Evolutionary conservation across 1,139 yeast genomes (phyloP).

Genomic region (Blastobotrys ciferrii): DNA sequence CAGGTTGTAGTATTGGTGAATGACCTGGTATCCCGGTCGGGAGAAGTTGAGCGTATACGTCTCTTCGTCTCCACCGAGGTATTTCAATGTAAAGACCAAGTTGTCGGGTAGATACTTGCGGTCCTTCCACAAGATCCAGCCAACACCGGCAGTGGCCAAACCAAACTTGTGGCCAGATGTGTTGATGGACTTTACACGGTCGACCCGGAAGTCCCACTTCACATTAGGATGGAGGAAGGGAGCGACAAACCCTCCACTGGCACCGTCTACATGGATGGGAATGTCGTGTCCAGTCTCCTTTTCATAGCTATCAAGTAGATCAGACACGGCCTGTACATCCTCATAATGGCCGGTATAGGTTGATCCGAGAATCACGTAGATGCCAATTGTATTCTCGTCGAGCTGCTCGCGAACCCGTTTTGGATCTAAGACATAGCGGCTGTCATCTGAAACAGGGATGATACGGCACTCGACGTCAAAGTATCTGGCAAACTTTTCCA

Average conservation of each 20-base stretch:
- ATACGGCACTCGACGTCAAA: slow-evolving; percentile 87
- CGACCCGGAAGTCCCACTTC: slow-evolving; percentile 78
- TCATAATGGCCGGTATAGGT: slow-evolving; percentile 94
- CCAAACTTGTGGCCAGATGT: slow-evolving; percentile 97
- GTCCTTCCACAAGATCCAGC: slow-evolving; percentile 88
- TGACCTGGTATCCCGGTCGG: slow-evolving; percentile 88
- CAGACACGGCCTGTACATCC: slow-evolving; percentile 59
- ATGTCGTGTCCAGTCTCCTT: slow-evolving; percentile 63
- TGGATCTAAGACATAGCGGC: slow-evolving; percentile 65
- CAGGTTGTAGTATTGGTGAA: slow-evolving; percentile 83
- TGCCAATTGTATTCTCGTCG: slow-evolving; percentile 92
- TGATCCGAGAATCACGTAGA: slow-evolving; percentile 84
- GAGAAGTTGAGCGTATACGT: slow-evolving; percentile 85
- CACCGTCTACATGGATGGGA: slow-evolving; percentile 92
- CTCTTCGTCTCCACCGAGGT: slow-evolving; percentile 87
- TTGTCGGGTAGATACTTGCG: slow-evolving; percentile 61
- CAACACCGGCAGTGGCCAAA: slow-evolving; percentile 83
- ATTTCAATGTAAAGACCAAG: slow-evolving; percentile 73
- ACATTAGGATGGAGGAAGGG: slow-evolving; percentile 76
- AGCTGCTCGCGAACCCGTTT: slow-evolving; percentile 57
- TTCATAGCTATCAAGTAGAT: slow-evolving; percentile 65
- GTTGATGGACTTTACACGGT: slow-evolving; percentile 79
- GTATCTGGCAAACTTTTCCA: slow-evolving; percentile 90
- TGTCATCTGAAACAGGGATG: slow-evolving; percentile 58
- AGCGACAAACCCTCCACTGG: slow-evolving; percentile 86